Evolutionary conservation across 2,329 filamentous ascomycete species (phyloP), one percentile per base, ranked within the genome.

Genomic region (Ophiostoma sp.): DNA sequence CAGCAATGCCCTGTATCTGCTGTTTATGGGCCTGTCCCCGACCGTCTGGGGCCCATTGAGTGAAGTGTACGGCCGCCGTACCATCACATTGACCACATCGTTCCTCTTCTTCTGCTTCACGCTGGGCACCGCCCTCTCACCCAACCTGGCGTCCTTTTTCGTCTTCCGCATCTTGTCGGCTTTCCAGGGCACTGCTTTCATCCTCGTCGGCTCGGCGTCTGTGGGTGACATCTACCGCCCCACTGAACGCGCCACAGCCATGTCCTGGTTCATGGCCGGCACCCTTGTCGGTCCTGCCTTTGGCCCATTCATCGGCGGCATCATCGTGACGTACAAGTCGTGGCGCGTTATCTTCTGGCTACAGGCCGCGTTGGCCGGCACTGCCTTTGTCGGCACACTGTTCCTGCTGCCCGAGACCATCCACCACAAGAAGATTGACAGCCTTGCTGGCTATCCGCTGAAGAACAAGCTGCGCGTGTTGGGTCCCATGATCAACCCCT

Each of bases 301-400:
- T 73, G 90, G 90, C 0, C 86, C 87, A 0, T 90, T 92, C 76
- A 83, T 93, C 8, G 87, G 91, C 75, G 91, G 91, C 36, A 89
- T 92, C 33, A 91, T 93, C 70, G 89, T 92, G 33, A 93, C 90
- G 0, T 92, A 87, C 80, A 82, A 85, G 4, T 85, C 84, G 22
- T 93, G 91, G 91, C 83, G 90, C 39, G 87, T 87, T 59, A 91
- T 93, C 74, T 93, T 93, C 81, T 93, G 90, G 88, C 83, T 93
- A 0, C 90, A 93, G 76, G 86, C 88, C 0, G 90, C 86, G 0
- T 83, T 93, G 0, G 87, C 87, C 0, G 90, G 85, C 2, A 80
- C 85, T 0, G 88, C 88, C 1, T 83, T 85, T 0, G n/a, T 88
- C 0, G 82, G 89, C 2, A 85, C 90, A 36, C 82, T 88, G 69